Conservation (phyloP, 345 rosid genomes). For the Melaleuca alternifolia region DNA sequence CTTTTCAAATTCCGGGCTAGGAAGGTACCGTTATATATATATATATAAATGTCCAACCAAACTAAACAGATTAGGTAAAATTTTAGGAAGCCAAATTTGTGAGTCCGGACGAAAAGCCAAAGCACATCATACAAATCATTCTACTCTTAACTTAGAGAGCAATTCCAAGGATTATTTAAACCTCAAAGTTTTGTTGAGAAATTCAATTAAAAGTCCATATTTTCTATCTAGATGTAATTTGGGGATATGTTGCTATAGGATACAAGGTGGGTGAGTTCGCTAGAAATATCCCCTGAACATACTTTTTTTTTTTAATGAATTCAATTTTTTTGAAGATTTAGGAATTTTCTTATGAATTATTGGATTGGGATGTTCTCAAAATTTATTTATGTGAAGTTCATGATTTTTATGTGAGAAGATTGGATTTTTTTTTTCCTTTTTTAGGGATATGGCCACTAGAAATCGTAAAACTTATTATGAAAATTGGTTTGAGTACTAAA, state of each 20-base stretch:
- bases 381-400: not conserved
- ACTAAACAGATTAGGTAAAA: not conserved
- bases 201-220: not conserved
- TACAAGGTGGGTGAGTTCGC: not conserved
- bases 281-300: not conserved
- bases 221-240: not conserved
- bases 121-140: not conserved
- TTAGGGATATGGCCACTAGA: too few species aligned
- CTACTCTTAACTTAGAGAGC: not conserved
- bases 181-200: not conserved
- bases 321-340: not conserved
- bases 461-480: too few species aligned
- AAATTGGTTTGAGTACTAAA: too few species aligned
- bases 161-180: not conserved
- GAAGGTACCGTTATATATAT: too few species aligned
- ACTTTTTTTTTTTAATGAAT: not conserved
- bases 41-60: not conserved
- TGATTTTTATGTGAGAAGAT: too few species aligned
- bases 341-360: not conserved
- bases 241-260: not conserved
- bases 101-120: not conserved
- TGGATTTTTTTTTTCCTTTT: too few species aligned
- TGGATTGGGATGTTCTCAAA: not conserved
- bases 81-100: not conserved
- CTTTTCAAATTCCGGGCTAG: not conserved